These are phyloP conservation scores for Erodium trifolium DNA, from an alignment of 441 rosid species.

Conservation along the genomic window DNA sequence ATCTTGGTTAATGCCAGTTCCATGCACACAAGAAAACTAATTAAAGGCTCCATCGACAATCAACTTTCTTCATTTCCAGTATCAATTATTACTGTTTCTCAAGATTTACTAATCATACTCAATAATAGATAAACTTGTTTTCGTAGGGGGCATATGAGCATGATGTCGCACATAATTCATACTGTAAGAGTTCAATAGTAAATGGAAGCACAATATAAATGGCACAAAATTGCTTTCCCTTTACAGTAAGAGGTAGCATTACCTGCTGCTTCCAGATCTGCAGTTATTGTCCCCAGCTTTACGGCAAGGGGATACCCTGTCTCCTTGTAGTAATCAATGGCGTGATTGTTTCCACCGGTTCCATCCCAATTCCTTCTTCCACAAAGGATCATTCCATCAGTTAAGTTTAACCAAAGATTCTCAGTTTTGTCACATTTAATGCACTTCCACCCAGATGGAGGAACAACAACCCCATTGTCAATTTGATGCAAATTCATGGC, in stretches of 20 bases:
- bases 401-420: conserved; percentile 91
- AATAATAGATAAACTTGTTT: background rate
- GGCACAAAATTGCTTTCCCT: background rate
- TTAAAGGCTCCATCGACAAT: background rate
- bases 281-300: conserved; percentile 90
- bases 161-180: background rate
- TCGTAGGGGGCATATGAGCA: background rate
- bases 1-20: background rate
- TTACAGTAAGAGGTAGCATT: conserved; percentile 29
- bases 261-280: conserved; percentile 97
- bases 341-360: conserved; percentile 95
- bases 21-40: background rate
- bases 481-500: conserved; percentile 67
- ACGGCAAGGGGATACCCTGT: conserved; percentile 86
- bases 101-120: background rate
- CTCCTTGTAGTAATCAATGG: conserved; percentile 75
- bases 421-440: conserved; percentile 78
- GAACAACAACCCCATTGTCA: conserved; percentile 60
- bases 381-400: conserved; percentile 91
- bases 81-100: background rate
- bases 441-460: conserved; percentile 89
- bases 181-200: background rate
- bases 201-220: background rate
- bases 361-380: conserved; percentile 97
- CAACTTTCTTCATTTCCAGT: background rate